These are phyloP conservation scores for Cochlearia excelsa DNA, from an alignment of 345 rosid genomes.

Conservation along the genomic window DNA sequence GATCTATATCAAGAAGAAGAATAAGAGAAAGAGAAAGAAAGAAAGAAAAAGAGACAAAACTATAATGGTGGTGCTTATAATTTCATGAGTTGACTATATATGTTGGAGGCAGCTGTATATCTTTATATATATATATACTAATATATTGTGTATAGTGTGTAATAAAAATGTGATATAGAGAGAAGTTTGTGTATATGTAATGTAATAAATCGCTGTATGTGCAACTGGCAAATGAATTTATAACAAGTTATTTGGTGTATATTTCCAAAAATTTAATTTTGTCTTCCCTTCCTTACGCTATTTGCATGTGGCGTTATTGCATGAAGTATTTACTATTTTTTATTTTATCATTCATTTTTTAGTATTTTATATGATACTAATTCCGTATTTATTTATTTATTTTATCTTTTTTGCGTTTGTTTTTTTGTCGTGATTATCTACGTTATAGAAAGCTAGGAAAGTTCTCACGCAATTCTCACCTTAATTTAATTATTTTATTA, in stretches of 20 bases:
- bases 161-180: conserved; percentile 24
- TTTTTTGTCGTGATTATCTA: conserved; percentile 7
- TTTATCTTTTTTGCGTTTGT: not conserved
- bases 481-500: not conserved
- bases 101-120: conserved; percentile 37
- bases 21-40: conserved; percentile 11
- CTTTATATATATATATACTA: conserved; percentile 1
- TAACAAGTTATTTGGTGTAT: conserved; percentile 36
- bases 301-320: conserved; percentile 45
- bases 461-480: conserved; percentile 27
- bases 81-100: conserved; percentile 35
- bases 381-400: not conserved
- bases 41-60: conserved; percentile 26
- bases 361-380: conserved; percentile 1
- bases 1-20: conserved; percentile 16
- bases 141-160: not conserved
- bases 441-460: conserved; percentile 2
- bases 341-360: not conserved
- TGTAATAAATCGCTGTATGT: conserved; percentile 40
- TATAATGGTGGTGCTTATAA: conserved; percentile 29
- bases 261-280: conserved; percentile 34
- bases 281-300: conserved; percentile 42
- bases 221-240: conserved; percentile 43
- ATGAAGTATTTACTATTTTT: conserved; percentile 29
- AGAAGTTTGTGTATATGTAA: conserved; percentile 1